Evolutionary conservation across 2,329 filamentous ascomycete species (phyloP), one percentile per base, ranked within the genome.

Genomic region (Ceratocystiopsis minuta): DNA sequence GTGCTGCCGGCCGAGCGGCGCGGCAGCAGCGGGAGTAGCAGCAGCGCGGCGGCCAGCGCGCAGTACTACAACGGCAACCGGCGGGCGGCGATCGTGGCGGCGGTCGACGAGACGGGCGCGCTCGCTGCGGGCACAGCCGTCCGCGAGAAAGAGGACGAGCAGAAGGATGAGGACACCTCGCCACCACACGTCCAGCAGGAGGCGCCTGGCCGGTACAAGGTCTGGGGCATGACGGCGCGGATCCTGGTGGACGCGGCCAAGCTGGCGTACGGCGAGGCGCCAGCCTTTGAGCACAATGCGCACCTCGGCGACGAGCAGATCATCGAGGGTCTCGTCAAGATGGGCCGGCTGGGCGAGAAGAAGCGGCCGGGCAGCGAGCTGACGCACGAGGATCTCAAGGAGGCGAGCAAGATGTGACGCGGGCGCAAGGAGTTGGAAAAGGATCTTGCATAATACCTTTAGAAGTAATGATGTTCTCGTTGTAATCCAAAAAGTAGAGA

Each of bases 191-290:
- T 28, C 6, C 24, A 28, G 5, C 24, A 28, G 60, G 61, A 68
- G 45, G 57, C 60, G 12, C 54, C 59, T 4, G 64, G 64, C 3
- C 66, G 80, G 34, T 94, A 90, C 60, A 77, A 81, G 50, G 86
- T 96, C 5, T 95, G 87, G 72, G 88, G 88, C 15, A 88, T 96
- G 84, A 96, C 88, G 41, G 88, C 85, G 3, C 67, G 85, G 41
- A 88, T 96, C 42, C 58, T 95, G 42, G 83, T 95, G 6, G 88
- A 96, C 60, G 80, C 81, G 5, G 87, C 88, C 32, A 68, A 83
- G 47, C 69, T 93, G 16, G 88, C 87, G 16, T 96, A 90, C 56
- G 79, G 62, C 2, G 71, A 80, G 60, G 75, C 83, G 55, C 88
- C 88, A 4, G 80, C 85, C 55, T 93, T 94, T 57, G 84, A 92